Evolutionary conservation across 1,284 basidiomycete genomes (phyloP), one percentile per base, ranked within the genome.

Genomic region (Ceratobasidium papillatum): DNA sequence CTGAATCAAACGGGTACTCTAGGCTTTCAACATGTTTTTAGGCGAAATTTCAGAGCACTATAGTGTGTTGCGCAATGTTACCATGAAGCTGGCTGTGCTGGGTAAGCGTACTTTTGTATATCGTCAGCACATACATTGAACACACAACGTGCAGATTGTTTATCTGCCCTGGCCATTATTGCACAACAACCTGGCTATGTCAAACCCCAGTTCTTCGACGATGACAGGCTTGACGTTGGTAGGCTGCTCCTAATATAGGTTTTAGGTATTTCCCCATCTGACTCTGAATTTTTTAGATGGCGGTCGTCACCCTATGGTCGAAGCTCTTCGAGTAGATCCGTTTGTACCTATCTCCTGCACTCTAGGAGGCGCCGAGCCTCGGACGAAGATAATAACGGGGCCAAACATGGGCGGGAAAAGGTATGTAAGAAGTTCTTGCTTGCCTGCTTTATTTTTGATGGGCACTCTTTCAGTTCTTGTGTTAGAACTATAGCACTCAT

Each of bases 381-480:
- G 86, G 58, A 89, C 86, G 78, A 91, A 92, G 80, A 89, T 95
- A 69, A 93, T 96, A 76, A 96, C 92, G 0, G 93, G 93, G 11
- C 47, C 64, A 1, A 72, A 59, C 41, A 59, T 72, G 76, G 66
- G 41, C 27, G 66, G 66, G 17, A 69, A 69, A 32, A 69, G 66
- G 65, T 69, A 19, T 7, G 65, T n/a, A 36, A 51, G 8, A 34
- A 1, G 0, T 25, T n/a, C 51, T 36, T 32, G 19, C 4, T 17
- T 19, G 43, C 36, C 22, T 19, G 25, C 19, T 3, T 74, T 54
- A 52, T 75, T 38, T 34, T 14, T 8, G 27, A 32, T 22, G 7
- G n/a, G n/a, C n/a, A n/a, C n/a, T n/a, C 43, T 56, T 43, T 45
- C 82, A 93, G 91, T 75, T 93, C 91, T 43, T 77, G 78, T 11